phyloP scores from a whole-genome alignment of 2,329 filamentous ascomycete genomes.

The Dryadomyces quercus-mongolicae region DNA sequence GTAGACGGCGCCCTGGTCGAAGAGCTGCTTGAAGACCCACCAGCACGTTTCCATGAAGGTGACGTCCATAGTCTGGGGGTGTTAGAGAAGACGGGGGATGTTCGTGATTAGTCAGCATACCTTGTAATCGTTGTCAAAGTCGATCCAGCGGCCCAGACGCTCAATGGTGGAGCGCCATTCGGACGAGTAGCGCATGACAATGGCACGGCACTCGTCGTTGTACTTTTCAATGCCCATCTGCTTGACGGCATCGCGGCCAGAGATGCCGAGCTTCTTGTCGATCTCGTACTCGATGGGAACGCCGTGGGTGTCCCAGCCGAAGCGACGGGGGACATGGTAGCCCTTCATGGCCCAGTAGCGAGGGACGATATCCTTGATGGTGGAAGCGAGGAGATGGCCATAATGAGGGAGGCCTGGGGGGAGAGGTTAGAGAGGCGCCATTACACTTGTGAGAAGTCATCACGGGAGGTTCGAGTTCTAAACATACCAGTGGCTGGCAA shows the following conservation, averaged over 20 bases:
- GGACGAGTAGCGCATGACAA: constrained; percentile 79
- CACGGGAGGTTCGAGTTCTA: neutral
- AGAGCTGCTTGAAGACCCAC: constrained; percentile 94
- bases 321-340: constrained; percentile 79
- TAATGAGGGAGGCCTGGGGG: constrained; percentile 34
- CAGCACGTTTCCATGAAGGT: constrained; percentile 91
- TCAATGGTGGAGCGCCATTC: constrained; percentile 89
- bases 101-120: constrained; percentile 22
- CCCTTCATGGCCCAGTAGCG: constrained; percentile 74
- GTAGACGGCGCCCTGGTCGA: constrained; percentile 82
- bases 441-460: too few species aligned
- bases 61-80: constrained; percentile 73
- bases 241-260: constrained; percentile 70
- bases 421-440: constrained; percentile 5
- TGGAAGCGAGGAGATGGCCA: constrained; percentile 73
- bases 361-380: constrained; percentile 94
- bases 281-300: constrained; percentile 95
- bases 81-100: constrained; percentile 7
- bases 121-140: constrained; percentile 97
- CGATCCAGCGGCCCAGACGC: constrained; percentile 85
- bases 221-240: constrained; percentile 82
- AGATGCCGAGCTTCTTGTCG: constrained; percentile 88
- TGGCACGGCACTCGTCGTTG: constrained; percentile 81
- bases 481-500: neutral
- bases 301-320: constrained; percentile 92